These are phyloP conservation scores for Protomyces inundatus DNA, from an alignment of 1,139 yeast species.

Conservation along the genomic window DNA sequence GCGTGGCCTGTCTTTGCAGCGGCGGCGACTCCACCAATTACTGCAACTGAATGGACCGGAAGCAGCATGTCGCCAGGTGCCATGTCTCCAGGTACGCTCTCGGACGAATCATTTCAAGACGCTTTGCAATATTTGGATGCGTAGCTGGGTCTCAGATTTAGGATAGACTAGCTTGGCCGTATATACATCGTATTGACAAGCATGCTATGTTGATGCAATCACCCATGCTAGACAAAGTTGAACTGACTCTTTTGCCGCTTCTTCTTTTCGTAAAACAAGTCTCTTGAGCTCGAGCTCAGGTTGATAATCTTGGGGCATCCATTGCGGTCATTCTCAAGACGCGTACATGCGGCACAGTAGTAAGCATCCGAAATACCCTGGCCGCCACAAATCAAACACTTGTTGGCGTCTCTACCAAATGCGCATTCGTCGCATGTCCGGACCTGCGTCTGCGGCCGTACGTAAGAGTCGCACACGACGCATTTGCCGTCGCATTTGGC, in stretches of 20 bases:
- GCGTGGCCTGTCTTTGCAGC: too few species aligned
- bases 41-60: too few species aligned
- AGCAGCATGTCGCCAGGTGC: background rate
- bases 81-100: background rate
- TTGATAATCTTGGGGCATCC: constrained; percentile 88
- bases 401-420: constrained; percentile 57
- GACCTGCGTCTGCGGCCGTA: constrained; percentile 66
- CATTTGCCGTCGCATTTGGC: constrained; percentile 87
- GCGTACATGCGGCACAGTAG: constrained; percentile 83
- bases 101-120: background rate
- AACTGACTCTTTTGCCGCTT: constrained; percentile 34
- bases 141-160: too few species aligned
- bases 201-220: too few species aligned
- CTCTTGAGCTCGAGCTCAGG: constrained; percentile 69
- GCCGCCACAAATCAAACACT: constrained; percentile 70
- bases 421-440: constrained; percentile 83
- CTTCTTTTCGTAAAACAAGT: constrained; percentile 58
- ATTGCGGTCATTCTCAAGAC: constrained; percentile 73
- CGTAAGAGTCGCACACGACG: constrained; percentile 84
- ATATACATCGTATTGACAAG: too few species aligned
- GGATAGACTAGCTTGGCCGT: too few species aligned
- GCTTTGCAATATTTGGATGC: background rate
- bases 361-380: constrained; percentile 54
- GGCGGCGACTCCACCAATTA: too few species aligned
- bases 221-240: background rate